A percentile compares a stretch with the other conserved stretches of the same genome.
phyloP scores from a whole-genome alignment of 2,329 filamentous ascomycete genomes.

The Harringtonia aguacate region DNA sequence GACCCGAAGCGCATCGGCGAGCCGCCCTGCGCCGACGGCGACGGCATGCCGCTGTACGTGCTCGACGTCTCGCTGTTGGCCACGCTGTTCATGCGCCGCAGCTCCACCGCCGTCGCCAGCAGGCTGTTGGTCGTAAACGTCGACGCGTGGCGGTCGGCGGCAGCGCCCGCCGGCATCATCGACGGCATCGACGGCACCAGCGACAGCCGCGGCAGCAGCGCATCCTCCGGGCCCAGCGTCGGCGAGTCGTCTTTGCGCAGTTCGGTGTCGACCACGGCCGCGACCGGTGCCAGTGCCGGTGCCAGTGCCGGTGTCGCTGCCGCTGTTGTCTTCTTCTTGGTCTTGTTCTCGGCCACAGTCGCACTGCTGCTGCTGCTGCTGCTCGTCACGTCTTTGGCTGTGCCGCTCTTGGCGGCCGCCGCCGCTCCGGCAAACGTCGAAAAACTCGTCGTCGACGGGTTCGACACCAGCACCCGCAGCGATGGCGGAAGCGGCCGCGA shows the following conservation, averaged over 20 bases:
- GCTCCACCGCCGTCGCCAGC: slow-evolving; percentile 35
- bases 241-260: slow-evolving; percentile 3
- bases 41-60: slow-evolving; percentile 16
- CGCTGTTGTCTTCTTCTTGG: not conserved
- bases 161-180: not conserved
- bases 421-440: not conserved
- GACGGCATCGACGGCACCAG: not conserved
- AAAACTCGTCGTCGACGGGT: not conserved
- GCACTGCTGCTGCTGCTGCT: too few species aligned
- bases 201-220: not conserved
- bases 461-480: slow-evolving; percentile 3
- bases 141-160: not conserved
- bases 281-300: too few species aligned
- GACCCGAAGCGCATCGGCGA: not conserved
- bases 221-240: slow-evolving; percentile 1
- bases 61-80: slow-evolving; percentile 30
- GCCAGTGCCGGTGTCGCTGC: too few species aligned
- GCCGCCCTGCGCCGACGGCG: slow-evolving; percentile 4
- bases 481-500: not conserved
- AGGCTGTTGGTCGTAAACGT: slow-evolving; percentile 13
- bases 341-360: not conserved
- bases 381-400: too few species aligned
- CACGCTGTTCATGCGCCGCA: slow-evolving; percentile 47
- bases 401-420: not conserved
- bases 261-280: too few species aligned